Percentiles rank a stretch among this genome's conserved stretches.
Evolutionary conservation across 2,329 filamentous ascomycete genomes (phyloP).

Genomic region (Ciborinia camelliae): DNA sequence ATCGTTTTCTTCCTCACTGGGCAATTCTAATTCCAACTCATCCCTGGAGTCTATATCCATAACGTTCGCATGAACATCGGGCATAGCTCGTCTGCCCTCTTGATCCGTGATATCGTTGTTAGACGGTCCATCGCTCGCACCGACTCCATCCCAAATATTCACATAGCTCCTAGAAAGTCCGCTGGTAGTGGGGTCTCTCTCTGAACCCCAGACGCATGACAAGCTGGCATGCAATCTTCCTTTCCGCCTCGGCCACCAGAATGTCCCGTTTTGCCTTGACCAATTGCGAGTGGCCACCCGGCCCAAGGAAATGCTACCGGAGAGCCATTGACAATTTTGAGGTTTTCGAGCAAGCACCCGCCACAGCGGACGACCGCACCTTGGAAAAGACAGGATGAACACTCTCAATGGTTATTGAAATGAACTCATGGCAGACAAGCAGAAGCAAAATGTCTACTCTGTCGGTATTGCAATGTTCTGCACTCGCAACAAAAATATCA

Average conservation of each 20-base stretch:
- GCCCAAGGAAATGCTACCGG: slow-evolving; percentile 42
- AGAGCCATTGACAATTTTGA: slow-evolving; percentile 41
- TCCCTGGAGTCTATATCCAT: neutral
- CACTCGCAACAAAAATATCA: neutral
- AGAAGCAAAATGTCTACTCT: slow-evolving; percentile 24
- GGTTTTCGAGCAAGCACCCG: slow-evolving; percentile 45
- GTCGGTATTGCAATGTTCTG: neutral
- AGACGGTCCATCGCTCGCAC: neutral
- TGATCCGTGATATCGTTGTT: neutral
- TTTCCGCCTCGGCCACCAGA: slow-evolving; percentile 34
- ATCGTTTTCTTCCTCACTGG: neutral
- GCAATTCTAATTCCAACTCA: neutral
- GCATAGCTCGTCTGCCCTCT: neutral
- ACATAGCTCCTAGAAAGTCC: slow-evolving; percentile 4
- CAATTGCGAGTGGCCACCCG: slow-evolving; percentile 41
- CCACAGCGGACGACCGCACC: slow-evolving; percentile 41
- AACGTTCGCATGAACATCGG: neutral
- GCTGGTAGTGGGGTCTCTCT: neutral
- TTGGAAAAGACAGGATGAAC: slow-evolving; percentile 45
- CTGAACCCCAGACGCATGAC: slow-evolving; percentile 3
- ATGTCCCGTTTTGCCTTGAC: slow-evolving; percentile 26
- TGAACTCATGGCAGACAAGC: slow-evolving; percentile 38
- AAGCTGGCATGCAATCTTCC: neutral
- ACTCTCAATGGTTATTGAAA: slow-evolving; percentile 35
- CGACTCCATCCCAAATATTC: neutral